A percentile compares a stretch with the other conserved stretches of the same genome.
Conservation (phyloP, 768 basidiomycete species). For the Mycena indigotica region DNA sequence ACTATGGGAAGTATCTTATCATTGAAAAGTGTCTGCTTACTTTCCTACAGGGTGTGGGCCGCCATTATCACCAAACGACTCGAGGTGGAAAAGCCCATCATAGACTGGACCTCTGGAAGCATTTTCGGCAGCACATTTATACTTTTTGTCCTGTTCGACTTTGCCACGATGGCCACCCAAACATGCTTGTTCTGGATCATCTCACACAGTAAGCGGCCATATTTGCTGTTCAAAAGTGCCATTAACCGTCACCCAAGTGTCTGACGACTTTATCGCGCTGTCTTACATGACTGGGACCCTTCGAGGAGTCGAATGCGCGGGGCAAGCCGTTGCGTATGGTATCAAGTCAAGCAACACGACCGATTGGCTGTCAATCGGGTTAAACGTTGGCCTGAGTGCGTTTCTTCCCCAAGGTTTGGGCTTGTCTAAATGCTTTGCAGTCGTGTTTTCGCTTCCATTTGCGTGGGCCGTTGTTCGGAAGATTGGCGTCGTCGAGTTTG, state of each 20-base stretch:
- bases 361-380: conserved; percentile 35
- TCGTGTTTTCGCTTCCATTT: conserved; percentile 34
- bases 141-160: conserved; percentile 34
- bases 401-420: conserved; percentile 2
- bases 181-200: conserved; percentile 37
- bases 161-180: conserved; percentile 37
- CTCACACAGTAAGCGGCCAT: conserved; percentile 32
- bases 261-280: conserved; percentile 34
- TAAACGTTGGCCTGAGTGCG: conserved; percentile 36
- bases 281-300: conserved; percentile 38
- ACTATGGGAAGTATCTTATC: conserved; percentile 20
- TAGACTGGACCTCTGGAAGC: conserved; percentile 35
- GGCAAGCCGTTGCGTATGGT: conserved; percentile 37
- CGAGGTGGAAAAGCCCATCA: conserved; percentile 31
- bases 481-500: conserved; percentile 32
- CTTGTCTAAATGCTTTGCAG: conserved; percentile 8
- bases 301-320: conserved; percentile 36
- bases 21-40: background rate
- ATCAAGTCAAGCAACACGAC: conserved; percentile 37
- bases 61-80: conserved; percentile 35
- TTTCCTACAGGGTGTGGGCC: conserved; percentile 31
- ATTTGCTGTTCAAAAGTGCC: background rate
- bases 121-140: conserved; percentile 33
- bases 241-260: conserved; percentile 25
- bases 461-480: conserved; percentile 35